Evolutionary conservation across 257 asterid species (phyloP).

Genomic region (Nicotiana benthamiana): DNA sequence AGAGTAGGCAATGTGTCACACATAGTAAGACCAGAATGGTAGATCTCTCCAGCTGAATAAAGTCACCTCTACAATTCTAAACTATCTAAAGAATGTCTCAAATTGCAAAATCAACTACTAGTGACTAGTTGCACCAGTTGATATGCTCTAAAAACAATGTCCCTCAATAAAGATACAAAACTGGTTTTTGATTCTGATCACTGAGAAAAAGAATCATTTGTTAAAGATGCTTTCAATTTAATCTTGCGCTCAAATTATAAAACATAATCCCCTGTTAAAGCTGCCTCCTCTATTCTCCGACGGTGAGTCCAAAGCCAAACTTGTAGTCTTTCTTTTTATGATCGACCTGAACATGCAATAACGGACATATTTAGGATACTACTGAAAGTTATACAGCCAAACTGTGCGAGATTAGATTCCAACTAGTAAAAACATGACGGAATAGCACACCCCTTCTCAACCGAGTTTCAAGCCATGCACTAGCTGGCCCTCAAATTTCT

Average conservation of each 20-base stretch:
- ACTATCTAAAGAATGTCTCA: not conserved
- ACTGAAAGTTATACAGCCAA: not conserved
- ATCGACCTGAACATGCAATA: slow-evolving; percentile 12
- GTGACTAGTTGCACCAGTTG: not conserved
- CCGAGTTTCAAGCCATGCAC: not conserved
- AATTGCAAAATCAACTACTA: not conserved
- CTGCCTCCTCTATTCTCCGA: not conserved
- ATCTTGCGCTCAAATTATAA: not conserved
- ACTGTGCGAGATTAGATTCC: not conserved
- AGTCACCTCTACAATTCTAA: not conserved
- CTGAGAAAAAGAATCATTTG: not conserved
- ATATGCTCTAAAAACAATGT: not conserved
- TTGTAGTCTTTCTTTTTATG: slow-evolving; percentile 21
- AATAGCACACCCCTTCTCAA: not conserved
- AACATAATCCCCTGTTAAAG: not conserved
- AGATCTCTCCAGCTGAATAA: not conserved
- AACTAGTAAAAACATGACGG: not conserved
- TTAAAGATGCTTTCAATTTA: not conserved
- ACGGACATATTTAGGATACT: not conserved
- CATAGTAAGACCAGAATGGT: not conserved
- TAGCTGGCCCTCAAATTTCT: not conserved
- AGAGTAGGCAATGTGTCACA: not conserved
- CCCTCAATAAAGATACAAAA: not conserved
- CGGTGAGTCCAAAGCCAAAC: slow-evolving; percentile 16
- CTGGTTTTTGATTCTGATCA: not conserved